Conservation (phyloP, 1,284 basidiomycete genomes). For the Marasmius sp. region DNA sequence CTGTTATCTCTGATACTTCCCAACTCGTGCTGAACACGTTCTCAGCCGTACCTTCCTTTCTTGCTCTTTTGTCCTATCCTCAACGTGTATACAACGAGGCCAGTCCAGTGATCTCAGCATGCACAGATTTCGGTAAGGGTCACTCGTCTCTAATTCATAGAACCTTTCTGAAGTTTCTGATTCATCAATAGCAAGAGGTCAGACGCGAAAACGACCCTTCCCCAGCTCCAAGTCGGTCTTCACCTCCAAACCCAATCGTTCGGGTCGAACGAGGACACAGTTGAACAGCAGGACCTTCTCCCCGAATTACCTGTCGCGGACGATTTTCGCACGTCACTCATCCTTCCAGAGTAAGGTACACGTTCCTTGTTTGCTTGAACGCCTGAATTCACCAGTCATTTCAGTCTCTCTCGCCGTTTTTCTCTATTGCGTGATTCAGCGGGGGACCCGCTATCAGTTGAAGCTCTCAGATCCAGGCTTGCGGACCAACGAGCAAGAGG, state of each 20-base stretch:
- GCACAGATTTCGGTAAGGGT: slow-evolving; percentile 78
- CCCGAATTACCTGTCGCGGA: slow-evolving; percentile 62
- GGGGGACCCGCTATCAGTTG: slow-evolving; percentile 61
- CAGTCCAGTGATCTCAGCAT: slow-evolving; percentile 40
- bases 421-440: slow-evolving; percentile 69
- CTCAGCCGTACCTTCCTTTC: slow-evolving; percentile 33
- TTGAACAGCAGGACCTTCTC: slow-evolving; percentile 30
- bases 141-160: slow-evolving; percentile 15
- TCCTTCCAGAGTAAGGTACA: slow-evolving; percentile 73
- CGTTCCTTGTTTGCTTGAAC: slow-evolving; percentile 14
- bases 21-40: slow-evolving; percentile 78
- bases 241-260: slow-evolving; percentile 9
- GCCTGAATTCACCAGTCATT: slow-evolving; percentile 11
- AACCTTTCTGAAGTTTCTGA: slow-evolving; percentile 26
- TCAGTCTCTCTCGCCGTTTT: slow-evolving; percentile 76
- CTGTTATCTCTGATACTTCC: slow-evolving; percentile 26
- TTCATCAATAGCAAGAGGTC: slow-evolving; percentile 56
- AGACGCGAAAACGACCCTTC: slow-evolving; percentile 50
- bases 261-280: background rate
- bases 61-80: slow-evolving; percentile 11
- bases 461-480: slow-evolving; percentile 63
- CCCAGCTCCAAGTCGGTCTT: slow-evolving; percentile 27
- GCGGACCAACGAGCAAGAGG: slow-evolving; percentile 75
- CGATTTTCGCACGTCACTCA: slow-evolving; percentile 80
- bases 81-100: slow-evolving; percentile 73